Conservation (phyloP, 306 rosid genomes). For the Comarum palustre region DNA sequence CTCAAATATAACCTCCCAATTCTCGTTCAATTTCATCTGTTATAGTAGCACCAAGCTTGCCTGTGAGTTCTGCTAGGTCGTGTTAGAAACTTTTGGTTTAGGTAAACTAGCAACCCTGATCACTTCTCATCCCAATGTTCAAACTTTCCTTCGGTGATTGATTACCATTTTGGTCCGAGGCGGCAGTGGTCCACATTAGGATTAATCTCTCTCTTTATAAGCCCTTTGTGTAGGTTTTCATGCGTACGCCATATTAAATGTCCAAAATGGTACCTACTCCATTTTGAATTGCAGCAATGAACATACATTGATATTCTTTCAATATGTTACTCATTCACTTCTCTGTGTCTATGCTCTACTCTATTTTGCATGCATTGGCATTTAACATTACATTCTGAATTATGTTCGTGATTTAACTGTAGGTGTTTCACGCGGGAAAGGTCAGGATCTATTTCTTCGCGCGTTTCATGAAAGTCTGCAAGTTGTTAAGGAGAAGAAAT, state of each 20-base stretch:
- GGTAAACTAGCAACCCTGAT: not conserved
- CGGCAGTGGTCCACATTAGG: not conserved
- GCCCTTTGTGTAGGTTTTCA: not conserved
- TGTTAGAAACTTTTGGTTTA: not conserved
- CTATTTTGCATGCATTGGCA: not conserved
- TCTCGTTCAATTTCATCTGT: not conserved
- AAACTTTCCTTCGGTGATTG: not conserved
- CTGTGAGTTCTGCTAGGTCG: not conserved
- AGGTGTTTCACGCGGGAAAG: constrained; percentile 98
- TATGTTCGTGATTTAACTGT: constrained; percentile 23
- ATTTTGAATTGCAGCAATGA: not conserved
- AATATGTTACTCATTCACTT: not conserved
- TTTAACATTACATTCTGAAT: constrained; percentile 19
- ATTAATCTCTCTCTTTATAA: not conserved
- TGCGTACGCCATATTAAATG: not conserved
- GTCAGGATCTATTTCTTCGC: constrained; percentile 91
- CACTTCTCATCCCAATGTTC: not conserved
- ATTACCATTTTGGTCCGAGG: not conserved
- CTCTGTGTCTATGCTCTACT: not conserved
- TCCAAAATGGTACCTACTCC: not conserved
- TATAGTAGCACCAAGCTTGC: not conserved
- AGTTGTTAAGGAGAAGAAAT: constrained; percentile 61
- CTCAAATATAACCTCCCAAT: not conserved
- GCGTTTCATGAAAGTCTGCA: constrained; percentile 70
- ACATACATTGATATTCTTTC: not conserved